Base-by-base conservation (phyloP, 148 eudicot genomes). In the Camellia granthamiana region DNA sequence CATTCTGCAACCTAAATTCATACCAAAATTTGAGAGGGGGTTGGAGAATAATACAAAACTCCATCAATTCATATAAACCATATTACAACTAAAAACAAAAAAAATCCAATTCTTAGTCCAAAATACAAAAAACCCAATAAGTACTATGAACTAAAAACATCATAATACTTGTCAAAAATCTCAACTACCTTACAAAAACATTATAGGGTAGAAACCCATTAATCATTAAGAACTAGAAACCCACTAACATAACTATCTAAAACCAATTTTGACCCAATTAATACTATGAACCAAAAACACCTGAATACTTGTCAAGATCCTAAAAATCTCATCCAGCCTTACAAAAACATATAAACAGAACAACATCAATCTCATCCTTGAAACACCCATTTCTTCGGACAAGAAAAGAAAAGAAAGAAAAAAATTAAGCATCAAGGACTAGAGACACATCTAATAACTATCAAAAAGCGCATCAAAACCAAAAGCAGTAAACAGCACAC, bases 1-100 rank as follows among this genome's bases (percentile, higher is more conserved):
- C 88, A 82, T 81, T 91, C 83, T 89, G 92, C 88, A 96, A 84
- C 87, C 99, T 96, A 75, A 16, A 78, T 55, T 69, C 60, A 74
- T 21, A 74, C 52, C 61, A 83, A 70, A 41, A 77, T 49, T 14
- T 21, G 59, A 3, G 41, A 58, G 14, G 46, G 38, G 64, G 38
- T 30, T 19, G 12, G 64, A 19, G 18, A 72, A 49, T 5, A 21
- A 68, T 14, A 54, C 15, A 54, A 7, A 23, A 38, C 6, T 10
- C 59, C 41, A 73, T 74, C 68, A 47, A 55, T 42, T 15, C 30
- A 79, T 1, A 43, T 68, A 8, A 30, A 30, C 38, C 38, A 30
- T 30, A 69, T 56, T 11, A 21, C 55, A 18, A 49, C 56, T 46
- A 9, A 30, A 1, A 30, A 30, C 0, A 0, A 30, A 30, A 30